These are phyloP conservation scores for Physocladia obscura DNA, from an alignment of 192 early-diverging fungal species.

Conservation along the genomic window DNA sequence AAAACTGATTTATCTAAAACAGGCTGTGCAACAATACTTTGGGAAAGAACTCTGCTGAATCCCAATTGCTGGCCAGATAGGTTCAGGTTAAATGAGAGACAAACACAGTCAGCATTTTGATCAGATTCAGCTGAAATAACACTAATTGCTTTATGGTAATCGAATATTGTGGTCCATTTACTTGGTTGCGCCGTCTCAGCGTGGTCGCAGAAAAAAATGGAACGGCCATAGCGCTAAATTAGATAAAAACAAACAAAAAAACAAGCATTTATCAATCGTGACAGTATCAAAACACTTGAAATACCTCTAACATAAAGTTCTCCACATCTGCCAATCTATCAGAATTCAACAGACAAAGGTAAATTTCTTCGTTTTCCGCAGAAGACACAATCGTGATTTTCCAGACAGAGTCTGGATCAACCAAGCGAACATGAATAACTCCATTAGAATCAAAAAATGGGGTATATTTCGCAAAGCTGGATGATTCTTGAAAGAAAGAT, in stretches of 20 bases:
- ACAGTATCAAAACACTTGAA: not conserved
- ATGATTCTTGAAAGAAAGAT: not conserved
- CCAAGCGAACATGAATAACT: not conserved
- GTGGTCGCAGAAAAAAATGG: not conserved
- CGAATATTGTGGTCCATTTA: not conserved
- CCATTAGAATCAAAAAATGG: not conserved
- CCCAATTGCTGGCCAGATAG: not conserved
- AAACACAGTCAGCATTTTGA: not conserved
- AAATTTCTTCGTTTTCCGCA: not conserved
- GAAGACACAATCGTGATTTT: not conserved
- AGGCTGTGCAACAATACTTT: not conserved
- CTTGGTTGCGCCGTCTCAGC: not conserved
- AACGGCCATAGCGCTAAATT: not conserved
- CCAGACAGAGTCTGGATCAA: slow-evolving; percentile 2
- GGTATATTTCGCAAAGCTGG: not conserved
- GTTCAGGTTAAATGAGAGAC: not conserved
- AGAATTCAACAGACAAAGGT: not conserved
- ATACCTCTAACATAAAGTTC: not conserved
- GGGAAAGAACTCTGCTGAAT: not conserved
- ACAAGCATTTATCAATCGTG: not conserved
- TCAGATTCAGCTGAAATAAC: not conserved
- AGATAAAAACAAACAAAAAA: not conserved
- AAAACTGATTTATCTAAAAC: not conserved
- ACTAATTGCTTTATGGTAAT: not conserved
- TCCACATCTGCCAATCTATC: not conserved